These are phyloP conservation scores for Exutisphaerella laricina DNA, from an alignment of 2,329 filamentous ascomycete genomes.

Conservation along the genomic window DNA sequence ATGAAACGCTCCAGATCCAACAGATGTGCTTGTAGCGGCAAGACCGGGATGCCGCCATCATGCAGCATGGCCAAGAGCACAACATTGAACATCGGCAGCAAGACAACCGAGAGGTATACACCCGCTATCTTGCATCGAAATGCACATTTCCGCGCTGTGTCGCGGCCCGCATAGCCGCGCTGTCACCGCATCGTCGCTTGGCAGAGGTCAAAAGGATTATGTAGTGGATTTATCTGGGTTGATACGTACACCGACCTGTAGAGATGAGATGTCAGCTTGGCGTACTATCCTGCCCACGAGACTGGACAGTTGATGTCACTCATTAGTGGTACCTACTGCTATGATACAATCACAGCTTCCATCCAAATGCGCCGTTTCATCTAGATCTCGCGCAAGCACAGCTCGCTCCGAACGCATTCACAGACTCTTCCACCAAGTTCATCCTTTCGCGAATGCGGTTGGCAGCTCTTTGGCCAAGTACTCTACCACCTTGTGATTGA, in stretches of 20 bases:
- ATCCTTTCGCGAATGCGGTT: conserved; percentile 13
- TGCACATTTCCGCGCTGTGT: neutral
- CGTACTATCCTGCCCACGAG: too few relatives aligned
- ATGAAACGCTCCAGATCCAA: too few relatives aligned
- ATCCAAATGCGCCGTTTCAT: neutral
- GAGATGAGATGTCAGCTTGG: neutral
- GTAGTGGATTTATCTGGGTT: too few relatives aligned
- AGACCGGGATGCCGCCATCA: neutral
- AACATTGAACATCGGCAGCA: too few relatives aligned
- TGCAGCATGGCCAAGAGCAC: too few relatives aligned
- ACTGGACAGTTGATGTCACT: conserved; percentile 5
- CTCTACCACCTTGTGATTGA: conserved; percentile 48
- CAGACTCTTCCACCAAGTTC: neutral
- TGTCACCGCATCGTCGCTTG: neutral
- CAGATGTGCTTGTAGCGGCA: too few relatives aligned
- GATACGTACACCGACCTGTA: neutral
- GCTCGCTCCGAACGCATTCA: conserved; percentile 4
- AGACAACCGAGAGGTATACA: too few relatives aligned
- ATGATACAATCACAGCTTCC: neutral
- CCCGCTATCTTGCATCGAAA: conserved; percentile 3
- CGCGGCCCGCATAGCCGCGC: neutral
- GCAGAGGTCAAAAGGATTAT: too few relatives aligned
- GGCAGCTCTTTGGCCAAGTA: conserved; percentile 31
- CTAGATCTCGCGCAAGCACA: neutral
- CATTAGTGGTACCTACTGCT: neutral